Base-by-base conservation (phyloP, 176 grass and related monocot genomes). In the Thinopyrum elongatum region DNA sequence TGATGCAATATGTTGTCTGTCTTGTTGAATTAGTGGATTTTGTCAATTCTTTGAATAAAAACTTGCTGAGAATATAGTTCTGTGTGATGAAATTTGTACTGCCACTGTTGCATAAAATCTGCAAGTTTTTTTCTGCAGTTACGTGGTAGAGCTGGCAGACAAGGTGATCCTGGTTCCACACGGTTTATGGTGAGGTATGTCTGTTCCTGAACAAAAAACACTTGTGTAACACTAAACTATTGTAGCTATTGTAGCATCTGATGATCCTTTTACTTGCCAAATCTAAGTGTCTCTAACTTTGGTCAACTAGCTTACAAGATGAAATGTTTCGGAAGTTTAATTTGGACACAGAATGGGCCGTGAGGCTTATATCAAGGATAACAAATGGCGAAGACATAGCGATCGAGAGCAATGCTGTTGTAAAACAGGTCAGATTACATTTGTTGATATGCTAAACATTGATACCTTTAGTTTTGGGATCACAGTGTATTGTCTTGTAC, bases 241-340 rank as follows among this genome's bases (percentile, higher is more conserved):
- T 33, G 21, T 77, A 35, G 57, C 7, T 86, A 30, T 36, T 25
- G 21, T 77, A 35, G 58, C 8, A 77, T 82, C 17, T 70, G 78
- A 60, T 65, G 13, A 57, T 57, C 42, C 38, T 9, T 61, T 55
- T 78, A 38, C 41, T 78, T 78, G 29, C 49, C 25, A 19, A 34
- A 62, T 14, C 27, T 74, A 70, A 74, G 60, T 26, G 8, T 26
- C 38, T 29, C 49, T 84, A 57, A 86, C 39, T 75, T 92, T 82
- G 41, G 78, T 66, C 68, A 35, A 74, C 47, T 80, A 98, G 96
- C 83, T 92, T 98, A 89, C 96, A 98, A 89, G 96, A 98, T 92
- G 96, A 98, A 89, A 98, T 95, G 90, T 98, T 95, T 80, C 93
- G 78, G 76, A 98, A 98, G 71, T 98, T 98, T 83, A 98, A 98